Base-by-base conservation (phyloP, 805 yeast genomes). In the Wickerhamiella galacta region DNA sequence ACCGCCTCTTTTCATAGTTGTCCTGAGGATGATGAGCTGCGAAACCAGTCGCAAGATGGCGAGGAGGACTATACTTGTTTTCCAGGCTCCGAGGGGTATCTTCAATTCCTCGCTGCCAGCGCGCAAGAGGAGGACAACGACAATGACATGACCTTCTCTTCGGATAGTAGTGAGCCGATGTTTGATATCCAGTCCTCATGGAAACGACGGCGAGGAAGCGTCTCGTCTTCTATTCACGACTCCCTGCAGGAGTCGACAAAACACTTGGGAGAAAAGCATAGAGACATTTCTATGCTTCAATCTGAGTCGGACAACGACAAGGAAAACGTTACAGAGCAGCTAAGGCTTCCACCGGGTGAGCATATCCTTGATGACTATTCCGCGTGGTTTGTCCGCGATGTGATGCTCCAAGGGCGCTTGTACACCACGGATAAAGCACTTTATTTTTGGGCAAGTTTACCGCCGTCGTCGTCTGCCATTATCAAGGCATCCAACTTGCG, bases 351-450 rank as follows among this genome's bases (percentile, higher is more conserved):
- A 25, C 37, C 31, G 2, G 44, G 37, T 31, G 52, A 39, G 35
- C 28, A 27, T n/a, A 25, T 43, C 25, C 22, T 42, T 6, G 45
- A 40, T 16, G 43, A 73, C 39, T 76, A 64, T 45, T 65, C 75
- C 3, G 72, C 83, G 20, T 85, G 94, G 93, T 58, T 85, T 23
- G 60, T 82, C 36, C 68, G 73, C 38, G 93, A 80, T 45, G 90
- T 85, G 0, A 57, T 87, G 18, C 56, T 83, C 17, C 95, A 82
- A 52, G 96, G 96, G 2, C 85, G 78, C 45, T 52, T 83, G 12
- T 77, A 77, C 44, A 52, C 87, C 17, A 83, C 95, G 1, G 53
- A 60, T 27, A 57, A 64, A 11, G 68, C 69, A 39, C 49, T 85
- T 4, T 55, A 81, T 28, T 87, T 80, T 48, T 76, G 76, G 56